Base-by-base conservation (phyloP, 169 alveolate species). In the Cryptosporidium sp. region DNA sequence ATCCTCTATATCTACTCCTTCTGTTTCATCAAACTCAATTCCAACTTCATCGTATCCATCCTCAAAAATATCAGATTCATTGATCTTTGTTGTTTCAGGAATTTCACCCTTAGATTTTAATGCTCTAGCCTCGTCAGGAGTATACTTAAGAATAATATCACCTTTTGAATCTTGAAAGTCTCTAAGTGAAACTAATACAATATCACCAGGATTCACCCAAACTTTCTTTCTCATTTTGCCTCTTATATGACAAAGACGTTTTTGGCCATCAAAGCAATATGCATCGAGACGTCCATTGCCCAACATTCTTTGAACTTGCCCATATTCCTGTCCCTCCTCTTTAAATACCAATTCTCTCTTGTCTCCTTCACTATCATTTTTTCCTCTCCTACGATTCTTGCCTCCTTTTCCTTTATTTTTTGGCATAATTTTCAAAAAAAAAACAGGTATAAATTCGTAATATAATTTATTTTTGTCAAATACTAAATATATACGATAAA, bases 221-320 rank as follows among this genome's bases (percentile, higher is more conserved):
- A 98, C 99, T 91, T 98, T 96, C 93, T 97, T 97, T 91, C 99
- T 95, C 98, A 98, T 95, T 92, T 97, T 98, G 21, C 99, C 99
- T 84, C 97, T 92, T 43, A 98, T 98, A 71, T 97, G 99, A 86
- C 99, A 98, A 51, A 97, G 95, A 68, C 99, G 95, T 84, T 97
- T 97, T 71, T 93, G 95, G 3, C 99, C 99, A 85, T 98, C 99
- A 85, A 97, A 97, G 85, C 99, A 98, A 86, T 95, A 95, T 52
- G 99, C 99, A 91, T 98, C 99, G 37, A 98, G 94, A 61, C 99
- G 96, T 33, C 99, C 99, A 91, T 97, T 98, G 23, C 99, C 99
- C 91, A 98, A 96, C 99, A 98, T 96, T 89, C 99, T 94, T 43
- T 96, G 93, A 41, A 98, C 99, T 86, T 98, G 98, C 33, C 97